Base-by-base conservation (phyloP, 208 protist species). In the Vickermania spadyakhi region DNA sequence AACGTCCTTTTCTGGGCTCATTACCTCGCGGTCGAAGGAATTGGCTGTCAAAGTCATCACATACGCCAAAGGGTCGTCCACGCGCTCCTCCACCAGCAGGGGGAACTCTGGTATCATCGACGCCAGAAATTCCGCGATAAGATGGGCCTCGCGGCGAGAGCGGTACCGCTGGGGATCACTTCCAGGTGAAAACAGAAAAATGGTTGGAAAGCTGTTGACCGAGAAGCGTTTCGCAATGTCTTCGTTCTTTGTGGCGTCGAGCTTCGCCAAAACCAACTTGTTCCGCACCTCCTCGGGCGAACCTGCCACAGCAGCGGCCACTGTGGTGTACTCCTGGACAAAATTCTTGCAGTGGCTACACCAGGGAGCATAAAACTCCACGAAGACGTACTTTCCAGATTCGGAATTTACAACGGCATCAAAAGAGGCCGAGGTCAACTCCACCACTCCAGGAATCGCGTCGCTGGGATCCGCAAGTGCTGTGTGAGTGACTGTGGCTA, bases 281-380 rank as follows among this genome's bases (percentile, higher is more conserved):
- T 71, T 68, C 53, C 67, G 65, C 2, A 57, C 73, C 11, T 41
- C 60, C 11, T 31, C 22, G 29, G 58, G 70, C 23, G n/a, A 26
- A 55, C 61, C 11, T 27, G 25, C 25, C 1, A 62, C 42, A 4
- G 65, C 65, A 26, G 27, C 53, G 3, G 63, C 71, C 2, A 77
- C 51, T n/a, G 41, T 30, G 0, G 23, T 62, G 28, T 71, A 69
- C 31, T 81, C 77, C 1, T 63, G 61, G 1, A 66, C 77, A 59
- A 90, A 58, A n/a, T 52, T 58, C 72, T 84, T 86, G 77, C 84
- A 90, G 68, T 91, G 71, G 2, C 75, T 71, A 62, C 93, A 97
- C 93, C 88, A 96, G 59, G 86, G 80, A 13, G 89, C 84, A 64
- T 96, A 97, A 56, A 97, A 96, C 79, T 96, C 79, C 21, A 97